Evolutionary conservation across 257 asterid species (phyloP).

Genomic region (Solanum clarkiae): DNA sequence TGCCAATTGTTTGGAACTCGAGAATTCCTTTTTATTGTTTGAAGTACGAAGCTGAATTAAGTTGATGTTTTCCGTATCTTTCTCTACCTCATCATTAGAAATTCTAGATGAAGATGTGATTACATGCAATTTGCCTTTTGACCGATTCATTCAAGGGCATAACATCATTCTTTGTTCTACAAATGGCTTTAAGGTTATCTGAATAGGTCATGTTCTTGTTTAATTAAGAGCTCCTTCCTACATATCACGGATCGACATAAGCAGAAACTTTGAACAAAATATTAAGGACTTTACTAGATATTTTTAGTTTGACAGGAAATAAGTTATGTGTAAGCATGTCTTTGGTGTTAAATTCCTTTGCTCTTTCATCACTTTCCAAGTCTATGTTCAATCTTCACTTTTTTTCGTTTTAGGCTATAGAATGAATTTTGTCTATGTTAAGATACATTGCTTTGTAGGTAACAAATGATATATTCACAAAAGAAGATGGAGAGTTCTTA

Average conservation of each 20-base stretch:
- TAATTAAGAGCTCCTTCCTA: background rate
- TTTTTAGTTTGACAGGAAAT: background rate
- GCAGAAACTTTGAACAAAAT: background rate
- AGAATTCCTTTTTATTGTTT: background rate
- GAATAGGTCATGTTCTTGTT: background rate
- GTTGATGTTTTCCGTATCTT: background rate
- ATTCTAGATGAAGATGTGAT: background rate
- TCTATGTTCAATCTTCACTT: background rate
- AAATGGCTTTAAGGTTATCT: background rate
- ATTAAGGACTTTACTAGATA: background rate
- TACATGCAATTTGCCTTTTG: background rate
- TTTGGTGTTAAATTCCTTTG: background rate
- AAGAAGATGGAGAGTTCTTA: slow-evolving; percentile 94
- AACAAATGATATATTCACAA: slow-evolving; percentile 92
- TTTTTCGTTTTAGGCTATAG: background rate
- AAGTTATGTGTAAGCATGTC: background rate
- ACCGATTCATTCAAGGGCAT: background rate
- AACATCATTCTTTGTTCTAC: background rate
- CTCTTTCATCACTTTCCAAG: background rate
- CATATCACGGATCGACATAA: background rate
- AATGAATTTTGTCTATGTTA: background rate
- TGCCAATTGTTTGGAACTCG: background rate
- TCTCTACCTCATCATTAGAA: background rate
- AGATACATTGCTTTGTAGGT: slow-evolving; percentile 34
- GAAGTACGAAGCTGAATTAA: background rate